Conservation (phyloP, 495 filamentous ascomycete genomes). For the Cladorrhinum samala region DNA sequence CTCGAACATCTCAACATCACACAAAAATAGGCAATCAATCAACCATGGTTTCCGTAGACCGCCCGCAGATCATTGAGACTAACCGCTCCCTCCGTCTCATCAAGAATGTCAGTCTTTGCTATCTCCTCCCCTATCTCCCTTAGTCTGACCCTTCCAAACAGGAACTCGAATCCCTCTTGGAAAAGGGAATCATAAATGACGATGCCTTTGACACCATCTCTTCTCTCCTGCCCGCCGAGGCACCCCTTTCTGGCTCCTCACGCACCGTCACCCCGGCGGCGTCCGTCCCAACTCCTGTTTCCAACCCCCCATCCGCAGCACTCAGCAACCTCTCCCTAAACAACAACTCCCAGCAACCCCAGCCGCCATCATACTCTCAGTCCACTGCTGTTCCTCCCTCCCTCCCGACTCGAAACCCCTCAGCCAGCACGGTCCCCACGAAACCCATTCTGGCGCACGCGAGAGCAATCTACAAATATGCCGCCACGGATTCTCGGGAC, state of each 20-base stretch:
- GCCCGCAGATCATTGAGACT: slow-evolving; percentile 50
- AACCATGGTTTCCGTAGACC: slow-evolving; percentile 39
- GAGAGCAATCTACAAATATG: slow-evolving; percentile 80
- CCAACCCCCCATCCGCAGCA: slow-evolving; percentile 29
- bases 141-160: slow-evolving; percentile 26
- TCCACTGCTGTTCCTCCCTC: slow-evolving; percentile 48
- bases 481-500: slow-evolving; percentile 70
- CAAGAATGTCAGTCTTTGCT: slow-evolving; percentile 57
- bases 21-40: background rate
- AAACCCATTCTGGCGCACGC: slow-evolving; percentile 62
- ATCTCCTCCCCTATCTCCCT: background rate
- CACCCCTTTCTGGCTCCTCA: slow-evolving; percentile 45
- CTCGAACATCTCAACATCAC: too few relatives aligned
- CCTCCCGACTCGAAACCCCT: slow-evolving; percentile 46
- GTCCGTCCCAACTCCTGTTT: slow-evolving; percentile 21
- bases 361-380: slow-evolving; percentile 43
- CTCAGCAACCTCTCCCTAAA: slow-evolving; percentile 43
- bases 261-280: slow-evolving; percentile 29
- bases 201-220: slow-evolving; percentile 65
- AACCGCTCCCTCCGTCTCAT: slow-evolving; percentile 81
- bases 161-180: slow-evolving; percentile 89
- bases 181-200: slow-evolving; percentile 66
- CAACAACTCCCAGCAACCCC: slow-evolving; percentile 17
- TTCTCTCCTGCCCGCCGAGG: slow-evolving; percentile 63
- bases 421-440: slow-evolving; percentile 39